Evolutionary conservation across 2,329 filamentous ascomycete genomes (phyloP), one percentile per base, ranked within the genome.

Genomic region (Fusarium brachygibbosum): DNA sequence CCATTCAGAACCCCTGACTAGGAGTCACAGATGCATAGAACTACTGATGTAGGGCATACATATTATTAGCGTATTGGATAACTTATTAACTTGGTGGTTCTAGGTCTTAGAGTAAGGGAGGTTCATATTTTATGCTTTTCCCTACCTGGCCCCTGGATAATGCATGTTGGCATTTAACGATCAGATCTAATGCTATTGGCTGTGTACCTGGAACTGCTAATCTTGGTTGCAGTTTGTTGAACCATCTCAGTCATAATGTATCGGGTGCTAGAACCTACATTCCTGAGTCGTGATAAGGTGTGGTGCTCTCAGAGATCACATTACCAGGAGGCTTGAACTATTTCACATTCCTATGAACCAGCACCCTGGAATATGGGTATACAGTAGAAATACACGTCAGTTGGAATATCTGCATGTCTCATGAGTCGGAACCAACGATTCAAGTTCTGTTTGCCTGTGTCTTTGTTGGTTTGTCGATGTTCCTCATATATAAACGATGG

Each of bases 1-100:
- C 35, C 19, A 55, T 49, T 40, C 38, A 21, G 12, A 38, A 38
- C 67, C 67, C 67, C 67, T 69, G 45, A 57, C 67, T 64, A 69
- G 67, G 66, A 70, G 53, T 58, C 21, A 37, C 53, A 49, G 50
- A 48, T 55, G 63, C 48, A 62, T 55, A 46, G 48, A 45, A 55
- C 42, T 61, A 61, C 54, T 61, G 49, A 57, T 52, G 64, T 60
- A 65, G 51, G 49, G 61, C 41, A 69, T 54, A 50, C 17, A 17
- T 29, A 54, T 64, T 40, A 51, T 32, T 61, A 50, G 40, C 45
- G 66, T 66, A 53, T 35, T 48, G 32, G 13, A 40, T 28, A 50
- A 29, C 32, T 45, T 31, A 19, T 45, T 31, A 19, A 38, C 23
- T 50, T 48, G 52, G 45, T 55, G 49, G 38, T 52, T 50, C 19